phyloP scores from a whole-genome alignment of 768 basidiomycete genomes.

The Tricholoma hemisulphureum region DNA sequence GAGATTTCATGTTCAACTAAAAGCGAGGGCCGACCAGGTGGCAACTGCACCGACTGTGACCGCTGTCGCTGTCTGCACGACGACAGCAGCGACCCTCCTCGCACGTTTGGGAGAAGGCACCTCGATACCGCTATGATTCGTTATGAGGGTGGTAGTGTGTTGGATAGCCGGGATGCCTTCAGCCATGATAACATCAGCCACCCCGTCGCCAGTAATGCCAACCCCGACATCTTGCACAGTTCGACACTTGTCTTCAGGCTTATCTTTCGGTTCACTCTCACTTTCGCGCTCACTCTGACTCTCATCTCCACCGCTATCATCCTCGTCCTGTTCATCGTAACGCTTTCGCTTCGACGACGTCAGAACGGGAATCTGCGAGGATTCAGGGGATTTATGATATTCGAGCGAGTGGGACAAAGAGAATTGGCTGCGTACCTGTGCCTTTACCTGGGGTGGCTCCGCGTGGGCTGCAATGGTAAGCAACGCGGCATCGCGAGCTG shows the following conservation, averaged over 20 bases:
- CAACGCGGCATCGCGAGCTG: constrained; percentile 39
- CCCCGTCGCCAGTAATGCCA: constrained; percentile 15
- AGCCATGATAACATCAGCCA: constrained; percentile 15
- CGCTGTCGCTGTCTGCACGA: constrained; percentile 60
- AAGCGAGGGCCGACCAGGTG: constrained; percentile 74
- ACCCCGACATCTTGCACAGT: constrained; percentile 10
- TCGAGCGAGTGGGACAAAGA: constrained; percentile 9
- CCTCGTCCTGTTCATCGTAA: constrained; percentile 37
- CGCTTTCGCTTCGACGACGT: constrained; percentile 66
- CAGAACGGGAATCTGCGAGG: constrained; percentile 30
- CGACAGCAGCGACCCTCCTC: constrained; percentile 40
- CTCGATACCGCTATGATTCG: constrained; percentile 18
- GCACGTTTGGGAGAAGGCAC: constrained; percentile 45
- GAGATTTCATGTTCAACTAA: constrained; percentile 37
- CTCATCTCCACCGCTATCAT: constrained; percentile 33
- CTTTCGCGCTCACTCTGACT: not conserved
- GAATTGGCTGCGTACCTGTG: not conserved
- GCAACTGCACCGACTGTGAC: constrained; percentile 67
- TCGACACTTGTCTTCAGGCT: constrained; percentile 5
- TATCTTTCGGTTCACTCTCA: constrained; percentile 17
- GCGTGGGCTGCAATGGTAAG: constrained; percentile 32
- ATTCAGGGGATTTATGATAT: constrained; percentile 16
- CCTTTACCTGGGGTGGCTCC: constrained; percentile 26
- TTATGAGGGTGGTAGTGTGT: constrained; percentile 6
- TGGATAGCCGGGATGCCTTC: constrained; percentile 1